A percentile compares a stretch with the other conserved stretches of the same genome.
Evolutionary conservation across 148 eudicot species (phyloP).

Genomic region (Hydrangea macrophylla): DNA sequence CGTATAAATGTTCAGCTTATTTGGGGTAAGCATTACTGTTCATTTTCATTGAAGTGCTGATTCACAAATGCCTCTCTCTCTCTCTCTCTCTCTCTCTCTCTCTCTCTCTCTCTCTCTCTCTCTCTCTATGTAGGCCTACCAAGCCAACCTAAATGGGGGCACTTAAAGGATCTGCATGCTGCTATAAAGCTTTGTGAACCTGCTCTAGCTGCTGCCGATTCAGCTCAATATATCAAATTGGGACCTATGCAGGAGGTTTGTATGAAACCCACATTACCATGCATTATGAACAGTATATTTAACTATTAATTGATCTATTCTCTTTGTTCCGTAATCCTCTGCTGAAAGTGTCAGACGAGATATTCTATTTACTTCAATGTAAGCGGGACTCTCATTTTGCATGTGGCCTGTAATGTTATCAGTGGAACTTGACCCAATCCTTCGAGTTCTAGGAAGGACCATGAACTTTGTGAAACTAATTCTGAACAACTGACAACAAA

Average conservation of each 20-base stretch:
- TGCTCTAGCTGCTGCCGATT: conserved; percentile 80
- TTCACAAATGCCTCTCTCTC: conserved; percentile 10
- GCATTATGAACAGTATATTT: background rate
- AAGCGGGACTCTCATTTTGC: no score
- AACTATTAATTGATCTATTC: background rate
- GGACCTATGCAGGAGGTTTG: conserved; percentile 91
- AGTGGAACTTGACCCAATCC: background rate
- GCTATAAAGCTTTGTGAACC: conserved; percentile 96
- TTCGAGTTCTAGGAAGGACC: background rate
- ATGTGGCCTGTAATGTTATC: background rate
- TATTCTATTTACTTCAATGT: background rate
- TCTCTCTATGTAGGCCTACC: conserved; percentile 55
- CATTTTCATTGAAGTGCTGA: background rate
- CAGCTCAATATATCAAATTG: conserved; percentile 74
- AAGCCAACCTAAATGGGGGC: conserved; percentile 98
- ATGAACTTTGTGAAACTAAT: background rate
- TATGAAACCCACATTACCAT: background rate
- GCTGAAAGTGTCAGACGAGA: background rate
- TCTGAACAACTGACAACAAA: background rate
- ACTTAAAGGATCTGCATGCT: conserved; percentile 93
- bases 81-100: no score
- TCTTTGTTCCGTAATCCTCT: background rate
- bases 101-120: no score
- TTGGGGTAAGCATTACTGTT: background rate
- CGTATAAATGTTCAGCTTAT: background rate